phyloP scores from a whole-genome alignment of 345 rosid species.

The Trapa incisa region DNA sequence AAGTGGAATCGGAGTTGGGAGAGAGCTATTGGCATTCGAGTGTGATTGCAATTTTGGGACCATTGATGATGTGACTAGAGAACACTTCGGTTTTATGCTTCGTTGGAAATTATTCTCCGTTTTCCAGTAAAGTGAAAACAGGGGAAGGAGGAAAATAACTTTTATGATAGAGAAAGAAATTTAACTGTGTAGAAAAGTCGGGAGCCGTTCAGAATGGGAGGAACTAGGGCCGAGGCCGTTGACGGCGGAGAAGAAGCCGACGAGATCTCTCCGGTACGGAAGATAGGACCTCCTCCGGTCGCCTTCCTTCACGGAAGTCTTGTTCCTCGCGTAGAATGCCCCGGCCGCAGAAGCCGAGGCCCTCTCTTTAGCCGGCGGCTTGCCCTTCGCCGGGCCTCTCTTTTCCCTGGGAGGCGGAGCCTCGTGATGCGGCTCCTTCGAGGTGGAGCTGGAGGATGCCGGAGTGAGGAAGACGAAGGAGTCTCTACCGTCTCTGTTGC shows the following conservation, averaged over 20 bases:
- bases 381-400: slow-evolving; percentile 2
- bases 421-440: neutral
- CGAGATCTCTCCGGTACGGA: slow-evolving; percentile 58
- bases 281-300: slow-evolving; percentile 51
- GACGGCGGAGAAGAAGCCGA: slow-evolving; percentile 44
- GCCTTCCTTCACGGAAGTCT: slow-evolving; percentile 25
- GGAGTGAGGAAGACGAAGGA: slow-evolving; percentile 24
- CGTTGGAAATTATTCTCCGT: too few species aligned
- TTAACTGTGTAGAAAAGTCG: too few species aligned
- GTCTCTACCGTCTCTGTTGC: slow-evolving; percentile 67
- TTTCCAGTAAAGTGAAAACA: too few species aligned
- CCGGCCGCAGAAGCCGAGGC: slow-evolving; percentile 21
- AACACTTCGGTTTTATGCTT: too few species aligned
- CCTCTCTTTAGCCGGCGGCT: neutral
- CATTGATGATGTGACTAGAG: too few species aligned
- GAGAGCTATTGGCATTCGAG: too few species aligned
- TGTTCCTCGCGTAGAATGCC: slow-evolving; percentile 23
- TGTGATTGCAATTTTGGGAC: too few species aligned
- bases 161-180: too few species aligned
- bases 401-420: neutral
- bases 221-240: slow-evolving; percentile 21
- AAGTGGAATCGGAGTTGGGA: too few species aligned
- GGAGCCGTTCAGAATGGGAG: slow-evolving; percentile 24
- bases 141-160: too few species aligned
- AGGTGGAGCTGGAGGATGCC: slow-evolving; percentile 3